phyloP scores from a whole-genome alignment of 306 rosid genomes.

The Psophocarpus tetragonolobus region DNA sequence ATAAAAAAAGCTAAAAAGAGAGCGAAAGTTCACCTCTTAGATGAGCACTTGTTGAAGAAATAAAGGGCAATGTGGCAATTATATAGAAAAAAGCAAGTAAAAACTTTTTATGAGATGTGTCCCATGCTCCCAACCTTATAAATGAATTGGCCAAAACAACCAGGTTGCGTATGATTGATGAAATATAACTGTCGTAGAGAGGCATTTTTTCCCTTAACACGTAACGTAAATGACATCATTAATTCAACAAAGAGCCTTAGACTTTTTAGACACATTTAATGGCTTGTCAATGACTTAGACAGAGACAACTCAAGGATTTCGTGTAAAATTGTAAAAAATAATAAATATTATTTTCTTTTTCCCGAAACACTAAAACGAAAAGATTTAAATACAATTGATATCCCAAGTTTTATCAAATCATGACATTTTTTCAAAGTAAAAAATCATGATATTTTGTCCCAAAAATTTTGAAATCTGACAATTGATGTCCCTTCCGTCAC shows the following conservation, averaged over 20 bases:
- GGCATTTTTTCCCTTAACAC: neutral
- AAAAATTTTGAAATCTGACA: too few species aligned
- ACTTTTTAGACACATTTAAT: neutral
- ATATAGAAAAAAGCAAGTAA: neutral
- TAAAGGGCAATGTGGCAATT: neutral
- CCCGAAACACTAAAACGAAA: neutral
- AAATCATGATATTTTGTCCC: too few species aligned
- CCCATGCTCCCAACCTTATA: neutral
- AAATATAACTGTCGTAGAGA: neutral
- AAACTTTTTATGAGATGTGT: constrained; percentile 13
- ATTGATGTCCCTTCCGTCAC: too few species aligned
- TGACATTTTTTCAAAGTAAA: too few species aligned
- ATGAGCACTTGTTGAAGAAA: neutral
- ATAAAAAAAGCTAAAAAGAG: neutral
- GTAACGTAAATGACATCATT: constrained; percentile 18
- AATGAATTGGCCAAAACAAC: neutral
- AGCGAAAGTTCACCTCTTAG: neutral
- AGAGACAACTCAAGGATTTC: neutral
- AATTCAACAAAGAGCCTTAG: neutral
- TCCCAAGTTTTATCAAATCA: too few species aligned
- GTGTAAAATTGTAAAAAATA: neutral
- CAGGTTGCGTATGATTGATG: neutral
- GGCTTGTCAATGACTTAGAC: neutral
- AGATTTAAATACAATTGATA: neutral
- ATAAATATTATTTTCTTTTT: neutral